Evolutionary conservation across 2,329 filamentous ascomycete genomes (phyloP), one percentile per base, ranked within the genome.

Genomic region (Trichoderma koningii): DNA sequence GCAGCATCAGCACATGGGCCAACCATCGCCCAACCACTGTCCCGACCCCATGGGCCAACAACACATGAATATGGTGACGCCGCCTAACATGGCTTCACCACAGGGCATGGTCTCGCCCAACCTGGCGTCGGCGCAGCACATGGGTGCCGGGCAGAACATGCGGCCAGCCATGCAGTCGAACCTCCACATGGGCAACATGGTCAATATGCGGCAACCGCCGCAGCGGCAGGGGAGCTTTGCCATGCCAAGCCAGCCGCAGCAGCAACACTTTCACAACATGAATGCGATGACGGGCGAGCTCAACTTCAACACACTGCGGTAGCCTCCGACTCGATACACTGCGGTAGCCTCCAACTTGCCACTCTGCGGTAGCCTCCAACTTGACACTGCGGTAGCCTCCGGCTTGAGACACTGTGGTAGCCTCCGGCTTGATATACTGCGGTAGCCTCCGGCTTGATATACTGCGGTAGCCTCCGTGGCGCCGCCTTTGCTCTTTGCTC

Each of bases 251-350:
- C 75, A 73, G 30, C 65, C 71, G 2, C 71, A 74, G 15, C 81
- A 83, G 2, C 71, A 74, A 14, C 81, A 83, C 56, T 85, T 83
- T 57, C 82, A 84, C 28, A 77, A 69, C 12, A 72, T 77, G 60
- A 71, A 69, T 26, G 21, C 72, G 19, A 75, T 77, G 68, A 62
- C 68, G 7, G 68, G 65, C 34, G 73, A 74, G 9, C 69, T 73
- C 15, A 73, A 74, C 57, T 76, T 74, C 64, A 66, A 67, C 57
- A 51, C 66, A 15, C 64, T 69, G 7, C 62, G n/a, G n/a, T n/a
- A n/a, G n/a, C n/a, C n/a, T n/a, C n/a, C n/a, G n/a, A n/a, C n/a
- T n/a, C n/a, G n/a, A n/a, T n/a, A n/a, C n/a, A n/a, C n/a, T n/a
- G n/a, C n/a, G n/a, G n/a, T n/a, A n/a, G n/a, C n/a, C n/a, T n/a